Base-by-base conservation (phyloP, 1,139 yeast species). In the Pichia kudriavzevii region DNA sequence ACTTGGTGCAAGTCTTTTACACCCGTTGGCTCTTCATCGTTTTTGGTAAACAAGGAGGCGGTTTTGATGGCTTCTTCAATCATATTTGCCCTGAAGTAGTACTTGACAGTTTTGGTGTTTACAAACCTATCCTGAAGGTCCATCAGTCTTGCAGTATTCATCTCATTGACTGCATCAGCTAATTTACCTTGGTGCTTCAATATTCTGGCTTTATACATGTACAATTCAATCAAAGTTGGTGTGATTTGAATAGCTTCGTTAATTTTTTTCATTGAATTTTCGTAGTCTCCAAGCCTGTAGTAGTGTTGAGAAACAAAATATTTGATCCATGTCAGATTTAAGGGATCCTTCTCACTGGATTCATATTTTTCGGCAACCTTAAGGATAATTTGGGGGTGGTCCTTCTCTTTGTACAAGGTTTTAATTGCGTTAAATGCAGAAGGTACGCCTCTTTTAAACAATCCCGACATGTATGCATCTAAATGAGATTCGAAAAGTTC, bases 71-170 rank as follows among this genome's bases (percentile, higher is more conserved):
- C 97, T 45, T 79, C 75, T 24, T 82, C 82, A 17, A 84, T 68
- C 40, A 72, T 61, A 51, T 83, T 74, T n/a, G 94, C 91, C 50
- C 97, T 72, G 41, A 91, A 61, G 39, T 71, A 74, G 53, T 91
- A 91, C 56, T 87, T 85, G 34, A 84, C 83, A 9, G 95, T 68
- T 55, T 87, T 88, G 39, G 95, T 75, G 59, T 91, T 93, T 53
- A 91, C 74, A 55, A 84, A 91, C 47, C 98, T 69, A 58, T 91
- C 99, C 57, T 85, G 95, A 41, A 82, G 67, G 53, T 93, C 96
- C 40, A 82, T 61, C 38, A 66, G 58, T 47, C 96, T 72, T 3
- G 94, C 96, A 38, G 67, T 68, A 43, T 79, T 72, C 72, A 87
- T 74, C 22, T 67, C 55, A 10, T 68, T 68, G 12, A 82, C 73